Conservation (phyloP, 805 yeast genomes). For the Metschnikowia kunwiensis region DNA sequence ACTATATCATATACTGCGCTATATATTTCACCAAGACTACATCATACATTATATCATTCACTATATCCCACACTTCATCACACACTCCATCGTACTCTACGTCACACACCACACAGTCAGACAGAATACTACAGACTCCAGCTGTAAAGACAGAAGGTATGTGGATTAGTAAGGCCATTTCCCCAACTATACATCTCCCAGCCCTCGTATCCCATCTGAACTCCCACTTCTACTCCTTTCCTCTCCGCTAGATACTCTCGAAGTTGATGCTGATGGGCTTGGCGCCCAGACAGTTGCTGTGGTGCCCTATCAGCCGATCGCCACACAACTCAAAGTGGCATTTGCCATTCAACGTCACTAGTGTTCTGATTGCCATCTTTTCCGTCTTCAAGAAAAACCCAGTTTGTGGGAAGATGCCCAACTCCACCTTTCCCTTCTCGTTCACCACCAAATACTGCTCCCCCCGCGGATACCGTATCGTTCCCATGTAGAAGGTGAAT, state of each 20-base stretch:
- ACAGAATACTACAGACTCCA: too few relatives aligned
- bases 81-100: too few relatives aligned
- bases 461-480: background rate
- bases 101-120: too few relatives aligned
- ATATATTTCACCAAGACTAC: too few relatives aligned
- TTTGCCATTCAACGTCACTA: background rate
- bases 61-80: too few relatives aligned
- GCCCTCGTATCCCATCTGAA: too few relatives aligned
- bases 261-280: background rate
- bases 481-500: background rate
- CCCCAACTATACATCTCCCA: too few relatives aligned
- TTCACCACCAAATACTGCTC: background rate
- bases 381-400: background rate
- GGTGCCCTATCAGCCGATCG: background rate
- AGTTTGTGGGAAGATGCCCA: background rate
- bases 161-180: too few relatives aligned
- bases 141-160: too few relatives aligned
- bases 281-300: background rate
- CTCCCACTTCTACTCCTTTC: background rate
- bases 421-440: background rate
- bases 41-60: too few relatives aligned
- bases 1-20: too few relatives aligned
- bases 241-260: background rate
- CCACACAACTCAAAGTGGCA: slow-evolving; percentile 1
- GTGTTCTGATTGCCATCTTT: background rate